Evolutionary conservation across 768 basidiomycete species (phyloP).

Genomic region (Auriscalpium vulgare): DNA sequence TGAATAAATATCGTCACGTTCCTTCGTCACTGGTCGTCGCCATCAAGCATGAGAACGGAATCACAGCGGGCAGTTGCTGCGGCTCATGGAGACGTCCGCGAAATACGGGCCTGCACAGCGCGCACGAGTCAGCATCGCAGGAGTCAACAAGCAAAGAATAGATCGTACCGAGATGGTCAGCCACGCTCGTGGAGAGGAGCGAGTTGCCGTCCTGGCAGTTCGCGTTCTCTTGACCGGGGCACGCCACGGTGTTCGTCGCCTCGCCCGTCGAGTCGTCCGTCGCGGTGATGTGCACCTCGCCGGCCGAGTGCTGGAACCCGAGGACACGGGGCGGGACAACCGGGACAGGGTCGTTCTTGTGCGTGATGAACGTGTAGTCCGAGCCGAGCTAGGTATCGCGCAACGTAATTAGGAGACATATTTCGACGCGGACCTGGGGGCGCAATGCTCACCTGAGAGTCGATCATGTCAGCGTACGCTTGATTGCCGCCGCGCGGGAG

Average conservation of each 20-base stretch:
- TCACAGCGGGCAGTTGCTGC: background rate
- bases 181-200: constrained; percentile 1
- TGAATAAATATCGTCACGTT: too few species aligned
- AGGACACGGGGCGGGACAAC: constrained; percentile 28
- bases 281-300: constrained; percentile 33
- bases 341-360: constrained; percentile 34
- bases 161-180: constrained; percentile 2
- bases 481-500: constrained; percentile 38
- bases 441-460: constrained; percentile 23
- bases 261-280: constrained; percentile 29
- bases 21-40: too few species aligned
- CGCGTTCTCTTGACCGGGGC: constrained; percentile 33
- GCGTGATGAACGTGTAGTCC: constrained; percentile 47
- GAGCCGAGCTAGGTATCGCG: constrained; percentile 31
- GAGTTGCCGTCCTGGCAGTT: constrained; percentile 6
- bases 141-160: background rate
- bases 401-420: constrained; percentile 6
- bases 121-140: background rate
- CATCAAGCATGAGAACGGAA: too few species aligned
- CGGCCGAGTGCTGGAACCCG: constrained; percentile 38
- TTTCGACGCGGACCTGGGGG: background rate
- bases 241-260: constrained; percentile 23
- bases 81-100: background rate
- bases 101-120: background rate
- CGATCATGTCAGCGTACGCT: constrained; percentile 36